phyloP scores from a whole-genome alignment of 345 rosid genomes.

The Hibiscus trionum region DNA sequence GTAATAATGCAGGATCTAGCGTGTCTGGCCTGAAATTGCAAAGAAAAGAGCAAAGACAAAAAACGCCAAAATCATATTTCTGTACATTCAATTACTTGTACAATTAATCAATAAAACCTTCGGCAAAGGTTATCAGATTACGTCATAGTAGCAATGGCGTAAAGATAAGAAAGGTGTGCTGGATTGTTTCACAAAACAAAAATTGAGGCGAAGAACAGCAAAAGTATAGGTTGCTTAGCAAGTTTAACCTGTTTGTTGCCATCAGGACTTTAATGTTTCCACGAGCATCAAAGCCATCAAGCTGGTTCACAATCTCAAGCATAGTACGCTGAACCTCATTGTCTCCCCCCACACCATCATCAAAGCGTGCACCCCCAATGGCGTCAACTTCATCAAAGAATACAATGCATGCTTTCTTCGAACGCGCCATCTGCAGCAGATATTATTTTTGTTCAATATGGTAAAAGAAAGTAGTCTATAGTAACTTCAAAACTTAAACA shows the following conservation, averaged over 20 bases:
- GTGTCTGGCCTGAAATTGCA: constrained; percentile 67
- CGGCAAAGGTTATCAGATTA: not conserved
- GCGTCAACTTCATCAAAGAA: constrained; percentile 88
- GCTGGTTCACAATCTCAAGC: constrained; percentile 88
- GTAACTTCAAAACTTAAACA: not conserved
- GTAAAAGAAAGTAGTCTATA: not conserved
- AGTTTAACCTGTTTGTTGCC: constrained; percentile 88
- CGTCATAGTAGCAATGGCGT: not conserved
- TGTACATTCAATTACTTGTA: not conserved
- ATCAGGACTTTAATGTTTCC: constrained; percentile 99
- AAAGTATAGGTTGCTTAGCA: not conserved
- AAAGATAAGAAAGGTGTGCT: not conserved
- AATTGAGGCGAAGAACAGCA: not conserved
- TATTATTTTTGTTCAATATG: not conserved
- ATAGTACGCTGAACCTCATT: constrained; percentile 76
- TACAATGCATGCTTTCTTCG: constrained; percentile 79
- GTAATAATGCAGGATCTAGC: constrained; percentile 80
- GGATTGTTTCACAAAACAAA: not conserved
- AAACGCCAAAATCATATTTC: not conserved
- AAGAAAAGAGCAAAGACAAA: not conserved
- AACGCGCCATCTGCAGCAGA: constrained; percentile 65
- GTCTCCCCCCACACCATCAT: constrained; percentile 79
- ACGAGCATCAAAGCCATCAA: constrained; percentile 88
- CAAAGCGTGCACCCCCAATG: constrained; percentile 80
- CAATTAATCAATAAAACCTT: not conserved